Evolutionary conservation across 2,329 filamentous ascomycete species (phyloP), one percentile per base, ranked within the genome.

Genomic region (Colletotrichum sp.): DNA sequence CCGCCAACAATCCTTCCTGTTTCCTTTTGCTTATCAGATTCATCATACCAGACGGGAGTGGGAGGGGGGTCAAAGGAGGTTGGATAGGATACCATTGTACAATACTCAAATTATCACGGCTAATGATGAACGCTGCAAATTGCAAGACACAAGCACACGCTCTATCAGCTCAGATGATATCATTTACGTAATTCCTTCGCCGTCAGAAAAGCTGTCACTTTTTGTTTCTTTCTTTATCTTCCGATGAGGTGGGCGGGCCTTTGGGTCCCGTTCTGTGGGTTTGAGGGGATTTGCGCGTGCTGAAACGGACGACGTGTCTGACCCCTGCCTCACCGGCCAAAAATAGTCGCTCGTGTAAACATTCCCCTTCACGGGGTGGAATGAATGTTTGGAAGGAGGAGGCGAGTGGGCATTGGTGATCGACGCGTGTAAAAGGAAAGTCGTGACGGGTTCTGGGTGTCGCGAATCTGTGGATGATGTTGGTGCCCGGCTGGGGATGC

Each of bases 261-360:
- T 18, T n/a, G 24, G 55, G 55, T 12, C 21, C 52, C 21, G 28
- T 39, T 18, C 13, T 36, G 8, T 30, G 66, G 52, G 32, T 15
- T 28, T 30, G 16, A 16, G 52, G 26, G 24, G 66, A 69, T 69
- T 59, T 60, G 55, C 52, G 66, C 52, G 55, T 60, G 55, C 32
- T 69, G 66, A 69, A 69, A 69, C 66, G 32, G 32, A 12, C 6
- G 7, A 26, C 3, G 52, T 69, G 1, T 69, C 66, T 24, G 32
- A 44, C 66, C 66, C 66, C 66, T 69, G 66, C 8, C 0, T 3
- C 13, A 12, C 10, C 10, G 13, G 1, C 39, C 44, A 67, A 67
- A 67, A 67, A 67, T 67, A 67, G 28, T 28, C 64, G n/a, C 26
- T 52, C 64, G 64, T 55, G 39, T 55, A 57, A 67, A 67, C 28